phyloP scores from a whole-genome alignment of 768 basidiomycete species.

The Termitomyces sp. region DNA sequence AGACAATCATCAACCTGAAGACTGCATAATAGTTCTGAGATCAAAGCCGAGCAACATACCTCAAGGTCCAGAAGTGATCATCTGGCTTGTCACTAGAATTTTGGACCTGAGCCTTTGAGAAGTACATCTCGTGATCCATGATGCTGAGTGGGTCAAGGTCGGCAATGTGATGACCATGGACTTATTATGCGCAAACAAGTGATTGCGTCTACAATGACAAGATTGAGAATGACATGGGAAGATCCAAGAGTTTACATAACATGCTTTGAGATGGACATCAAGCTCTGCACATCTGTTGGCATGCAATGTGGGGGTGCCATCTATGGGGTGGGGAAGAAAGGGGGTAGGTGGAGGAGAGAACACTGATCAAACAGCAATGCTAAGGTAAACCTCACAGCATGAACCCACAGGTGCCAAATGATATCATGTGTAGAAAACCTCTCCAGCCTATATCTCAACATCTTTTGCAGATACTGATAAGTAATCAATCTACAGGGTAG shows the following conservation, averaged over 20 bases:
- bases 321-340: slow-evolving; percentile 63
- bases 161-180: slow-evolving; percentile 94
- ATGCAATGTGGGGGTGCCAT: slow-evolving; percentile 75
- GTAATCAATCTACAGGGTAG: no score
- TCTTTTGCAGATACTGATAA: no score
- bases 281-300: slow-evolving; percentile 69
- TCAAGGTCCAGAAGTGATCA: no score
- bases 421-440: no score
- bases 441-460: no score
- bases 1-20: background rate
- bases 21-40: no score
- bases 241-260: slow-evolving; percentile 15
- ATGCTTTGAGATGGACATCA: slow-evolving; percentile 91
- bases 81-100: no score
- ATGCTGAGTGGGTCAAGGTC: slow-evolving; percentile 96
- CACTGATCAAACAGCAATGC: no score
- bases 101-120: no score
- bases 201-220: slow-evolving; percentile 73
- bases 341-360: slow-evolving; percentile 75
- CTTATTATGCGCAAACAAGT: slow-evolving; percentile 97
- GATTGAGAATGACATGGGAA: slow-evolving; percentile 1
- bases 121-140: slow-evolving; percentile 85
- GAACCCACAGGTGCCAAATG: no score
- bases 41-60: no score
- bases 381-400: no score